Conservation (phyloP, 345 rosid species). For the Citrus sp. region DNA sequence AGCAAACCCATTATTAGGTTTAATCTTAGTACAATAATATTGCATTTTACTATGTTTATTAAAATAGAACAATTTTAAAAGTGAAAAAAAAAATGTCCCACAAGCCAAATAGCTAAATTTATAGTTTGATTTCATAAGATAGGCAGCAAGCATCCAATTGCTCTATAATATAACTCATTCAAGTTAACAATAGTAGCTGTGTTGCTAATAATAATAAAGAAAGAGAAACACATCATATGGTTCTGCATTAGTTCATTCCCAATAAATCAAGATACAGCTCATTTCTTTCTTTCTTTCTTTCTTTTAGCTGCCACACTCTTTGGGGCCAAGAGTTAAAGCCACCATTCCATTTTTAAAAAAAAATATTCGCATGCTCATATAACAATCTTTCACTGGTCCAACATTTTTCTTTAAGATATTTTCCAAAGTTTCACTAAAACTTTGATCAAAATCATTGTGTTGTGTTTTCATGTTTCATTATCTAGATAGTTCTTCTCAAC, state of each 20-base stretch:
- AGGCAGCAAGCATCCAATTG: too few relatives aligned
- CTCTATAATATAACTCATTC: too few relatives aligned
- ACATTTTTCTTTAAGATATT: background rate
- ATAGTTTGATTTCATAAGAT: too few relatives aligned
- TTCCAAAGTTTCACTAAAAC: background rate
- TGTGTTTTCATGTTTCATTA: background rate
- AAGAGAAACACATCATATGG: too few relatives aligned
- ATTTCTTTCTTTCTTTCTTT: background rate
- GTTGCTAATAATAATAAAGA: too few relatives aligned
- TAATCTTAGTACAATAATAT: background rate
- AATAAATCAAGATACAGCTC: background rate
- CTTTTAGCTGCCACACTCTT: background rate
- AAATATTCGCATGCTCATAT: background rate
- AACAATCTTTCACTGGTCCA: background rate
- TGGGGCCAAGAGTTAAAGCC: background rate
- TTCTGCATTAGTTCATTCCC: background rate
- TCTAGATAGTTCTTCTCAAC: background rate
- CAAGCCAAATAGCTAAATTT: too few relatives aligned
- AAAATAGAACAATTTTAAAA: too few relatives aligned
- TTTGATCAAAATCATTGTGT: conserved; percentile 5
- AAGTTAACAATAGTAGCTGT: too few relatives aligned
- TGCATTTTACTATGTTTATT: too few relatives aligned
- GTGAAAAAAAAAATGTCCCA: too few relatives aligned
- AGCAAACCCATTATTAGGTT: background rate
- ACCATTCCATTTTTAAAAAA: too few relatives aligned